Percentiles rank a stretch among this genome's conserved stretches.
Conservation (phyloP, 495 filamentous ascomycete species). For the Annulohypoxylon nitens region DNA sequence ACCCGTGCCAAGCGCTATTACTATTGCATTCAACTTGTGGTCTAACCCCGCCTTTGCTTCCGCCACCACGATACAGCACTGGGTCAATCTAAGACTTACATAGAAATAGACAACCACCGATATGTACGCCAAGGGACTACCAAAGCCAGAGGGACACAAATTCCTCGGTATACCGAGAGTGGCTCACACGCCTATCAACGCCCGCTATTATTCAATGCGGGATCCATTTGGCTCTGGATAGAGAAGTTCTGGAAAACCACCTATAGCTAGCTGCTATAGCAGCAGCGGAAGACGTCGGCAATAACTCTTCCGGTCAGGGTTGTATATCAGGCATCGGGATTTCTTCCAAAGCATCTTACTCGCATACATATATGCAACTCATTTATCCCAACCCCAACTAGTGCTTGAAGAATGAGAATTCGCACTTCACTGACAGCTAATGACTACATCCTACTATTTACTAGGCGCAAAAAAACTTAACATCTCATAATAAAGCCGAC, state of each 20-base stretch:
- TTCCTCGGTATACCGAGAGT: conserved; percentile 19
- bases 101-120: conserved; percentile 34
- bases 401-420: conserved; percentile 7
- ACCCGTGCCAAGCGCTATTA: conserved; percentile 43
- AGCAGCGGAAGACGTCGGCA: conserved; percentile 20
- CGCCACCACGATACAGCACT: conserved; percentile 42
- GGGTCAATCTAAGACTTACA: conserved; percentile 47
- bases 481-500: conserved; percentile 25
- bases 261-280: too few relatives aligned
- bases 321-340: conserved; percentile 22
- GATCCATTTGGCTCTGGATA: background rate
- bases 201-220: background rate
- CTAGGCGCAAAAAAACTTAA: background rate
- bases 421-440: conserved; percentile 16
- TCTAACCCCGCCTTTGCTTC: conserved; percentile 39
- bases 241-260: conserved; percentile 11
- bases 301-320: conserved; percentile 8
- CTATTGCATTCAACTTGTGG: conserved; percentile 24
- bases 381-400: conserved; percentile 27
- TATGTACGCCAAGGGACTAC: conserved; percentile 42
- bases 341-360: conserved; percentile 38
- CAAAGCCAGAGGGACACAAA: conserved; percentile 10
- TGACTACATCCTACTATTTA: conserved; percentile 7
- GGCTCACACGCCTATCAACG: conserved; percentile 11
- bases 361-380: conserved; percentile 35